These are phyloP conservation scores for Osmanthus fragrans DNA, from an alignment of 257 asterid species.

Conservation along the genomic window DNA sequence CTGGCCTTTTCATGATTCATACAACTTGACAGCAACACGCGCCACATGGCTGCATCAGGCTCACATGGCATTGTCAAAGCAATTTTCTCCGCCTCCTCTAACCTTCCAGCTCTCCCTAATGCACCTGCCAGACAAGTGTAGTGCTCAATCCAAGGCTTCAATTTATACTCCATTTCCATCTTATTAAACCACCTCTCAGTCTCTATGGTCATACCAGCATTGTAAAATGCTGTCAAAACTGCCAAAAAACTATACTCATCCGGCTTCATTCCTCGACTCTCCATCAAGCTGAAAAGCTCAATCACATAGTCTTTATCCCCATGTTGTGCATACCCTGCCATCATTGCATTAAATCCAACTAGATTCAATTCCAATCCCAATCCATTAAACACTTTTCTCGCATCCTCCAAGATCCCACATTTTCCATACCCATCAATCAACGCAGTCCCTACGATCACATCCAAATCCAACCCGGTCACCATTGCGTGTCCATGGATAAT, in stretches of 20 bases:
- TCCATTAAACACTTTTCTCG: conserved; percentile 57
- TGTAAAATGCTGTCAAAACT: conserved; percentile 52
- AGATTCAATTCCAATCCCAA: conserved; percentile 31
- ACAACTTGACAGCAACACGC: conserved; percentile 52
- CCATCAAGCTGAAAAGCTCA: conserved; percentile 52
- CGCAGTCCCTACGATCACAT: conserved; percentile 52
- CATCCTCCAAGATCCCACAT: conserved; percentile 67
- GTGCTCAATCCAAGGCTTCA: conserved; percentile 72
- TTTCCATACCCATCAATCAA: conserved; percentile 82
- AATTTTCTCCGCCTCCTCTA: conserved; percentile 70
- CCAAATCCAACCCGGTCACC: conserved; percentile 48
- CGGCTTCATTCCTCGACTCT: conserved; percentile 43
- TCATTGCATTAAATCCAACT: conserved; percentile 69
- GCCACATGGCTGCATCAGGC: conserved; percentile 87
- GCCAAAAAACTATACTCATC: conserved; percentile 75
- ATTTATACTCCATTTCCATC: conserved; percentile 45
- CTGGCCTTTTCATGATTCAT: conserved; percentile 32
- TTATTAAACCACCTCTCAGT: conserved; percentile 57
- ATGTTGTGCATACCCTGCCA: conserved; percentile 80
- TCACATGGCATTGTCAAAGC: conserved; percentile 62
- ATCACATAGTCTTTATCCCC: conserved; percentile 44
- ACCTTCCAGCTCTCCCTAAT: conserved; percentile 55
- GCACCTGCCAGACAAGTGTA: conserved; percentile 74
- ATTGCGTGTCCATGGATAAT: conserved; percentile 67
- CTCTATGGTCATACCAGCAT: conserved; percentile 57